Evolutionary conservation across 352 stramenopile genomes (phyloP).

Genomic region (Blastocystis sp.): DNA sequence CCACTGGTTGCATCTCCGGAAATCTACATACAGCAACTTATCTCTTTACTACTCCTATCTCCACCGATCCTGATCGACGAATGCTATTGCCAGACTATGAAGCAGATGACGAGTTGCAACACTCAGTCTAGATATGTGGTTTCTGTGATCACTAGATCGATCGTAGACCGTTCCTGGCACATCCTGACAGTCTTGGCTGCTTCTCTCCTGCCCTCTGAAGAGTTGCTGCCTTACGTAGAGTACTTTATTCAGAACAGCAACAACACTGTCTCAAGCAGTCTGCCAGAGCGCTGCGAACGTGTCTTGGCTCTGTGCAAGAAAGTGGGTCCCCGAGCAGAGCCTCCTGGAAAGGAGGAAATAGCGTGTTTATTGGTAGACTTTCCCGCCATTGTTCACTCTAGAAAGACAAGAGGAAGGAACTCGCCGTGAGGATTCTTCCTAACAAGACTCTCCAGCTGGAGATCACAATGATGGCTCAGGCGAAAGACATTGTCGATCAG

Average conservation of each 20-base stretch:
- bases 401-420: background rate
- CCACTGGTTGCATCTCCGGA: too few species aligned
- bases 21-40: background rate
- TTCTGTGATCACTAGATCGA: background rate
- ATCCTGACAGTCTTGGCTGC: background rate
- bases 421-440: background rate
- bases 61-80: slow-evolving; percentile 1
- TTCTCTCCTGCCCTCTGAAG: background rate
- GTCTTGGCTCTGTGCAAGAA: background rate
- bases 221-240: slow-evolving; percentile 3
- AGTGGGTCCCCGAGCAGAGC: background rate
- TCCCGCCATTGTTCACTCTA: background rate
- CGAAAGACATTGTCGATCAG: background rate
- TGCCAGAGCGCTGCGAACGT: background rate
- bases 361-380: background rate
- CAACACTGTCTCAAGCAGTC: background rate
- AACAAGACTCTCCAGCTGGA: background rate
- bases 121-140: background rate
- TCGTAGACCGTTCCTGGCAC: slow-evolving; percentile 9
- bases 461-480: background rate
- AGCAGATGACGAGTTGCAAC: slow-evolving; percentile 32
- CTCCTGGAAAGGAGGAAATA: background rate
- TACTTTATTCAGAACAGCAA: slow-evolving; percentile 21
- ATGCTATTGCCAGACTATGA: slow-evolving; percentile 16
- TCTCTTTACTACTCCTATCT: background rate